Conservation (phyloP, 2,329 filamentous ascomycete species). For the Pseudopithomyces maydicus region DNA sequence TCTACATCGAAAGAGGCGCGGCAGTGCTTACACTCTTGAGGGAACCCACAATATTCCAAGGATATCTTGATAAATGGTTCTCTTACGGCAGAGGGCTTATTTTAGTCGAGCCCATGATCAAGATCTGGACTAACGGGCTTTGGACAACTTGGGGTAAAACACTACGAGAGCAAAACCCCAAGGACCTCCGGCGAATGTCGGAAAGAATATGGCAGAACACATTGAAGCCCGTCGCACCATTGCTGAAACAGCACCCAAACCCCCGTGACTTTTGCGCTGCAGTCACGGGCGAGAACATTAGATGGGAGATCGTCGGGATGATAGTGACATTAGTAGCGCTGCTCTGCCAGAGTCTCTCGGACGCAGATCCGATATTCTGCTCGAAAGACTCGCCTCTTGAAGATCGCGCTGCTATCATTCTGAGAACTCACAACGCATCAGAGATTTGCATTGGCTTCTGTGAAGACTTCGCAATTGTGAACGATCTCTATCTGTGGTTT, state of each 20-base stretch:
- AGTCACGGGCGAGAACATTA: conserved; percentile 45
- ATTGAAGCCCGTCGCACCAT: conserved; percentile 34
- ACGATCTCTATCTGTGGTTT: conserved; percentile 43
- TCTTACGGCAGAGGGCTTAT: conserved; percentile 36
- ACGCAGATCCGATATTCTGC: conserved; percentile 40
- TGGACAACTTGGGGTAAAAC: conserved; percentile 33
- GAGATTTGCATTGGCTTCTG: conserved; percentile 40
- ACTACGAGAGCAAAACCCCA: conserved; percentile 28
- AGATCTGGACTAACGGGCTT: conserved; percentile 32
- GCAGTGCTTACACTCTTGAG: conserved; percentile 32
- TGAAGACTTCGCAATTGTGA: conserved; percentile 35
- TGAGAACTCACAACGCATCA: conserved; percentile 31
- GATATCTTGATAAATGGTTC: conserved; percentile 42
- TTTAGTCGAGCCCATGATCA: conserved; percentile 42
- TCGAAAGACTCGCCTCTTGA: conserved; percentile 32
- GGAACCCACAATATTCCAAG: conserved; percentile 29
- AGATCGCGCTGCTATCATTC: conserved; percentile 27
- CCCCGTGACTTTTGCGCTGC: conserved; percentile 45
- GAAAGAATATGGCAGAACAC: conserved; percentile 52
- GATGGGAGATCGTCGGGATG: conserved; percentile 53
- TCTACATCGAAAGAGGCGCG: conserved; percentile 34
- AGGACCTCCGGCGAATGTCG: conserved; percentile 44
- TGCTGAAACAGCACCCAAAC: conserved; percentile 43
- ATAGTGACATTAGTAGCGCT: conserved; percentile 46
- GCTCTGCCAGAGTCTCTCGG: conserved; percentile 37